These are phyloP conservation scores for Tetracladium setigerum DNA, from an alignment of 495 filamentous ascomycete species.

Conservation along the genomic window DNA sequence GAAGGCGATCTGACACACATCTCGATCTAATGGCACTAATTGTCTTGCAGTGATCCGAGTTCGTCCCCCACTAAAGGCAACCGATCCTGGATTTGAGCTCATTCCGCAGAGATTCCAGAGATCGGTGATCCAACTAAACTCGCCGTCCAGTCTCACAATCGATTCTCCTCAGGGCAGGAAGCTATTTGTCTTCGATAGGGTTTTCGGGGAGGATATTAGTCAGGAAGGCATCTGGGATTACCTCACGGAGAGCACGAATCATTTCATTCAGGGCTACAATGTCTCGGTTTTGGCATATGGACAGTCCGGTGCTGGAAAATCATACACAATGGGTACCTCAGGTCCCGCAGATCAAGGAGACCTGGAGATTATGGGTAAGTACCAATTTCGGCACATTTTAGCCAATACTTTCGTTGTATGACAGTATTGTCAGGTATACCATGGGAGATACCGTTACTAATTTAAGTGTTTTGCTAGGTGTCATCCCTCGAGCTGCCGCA, in stretches of 20 bases:
- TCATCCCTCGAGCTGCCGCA: slow-evolving; percentile 85
- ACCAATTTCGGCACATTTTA: neutral
- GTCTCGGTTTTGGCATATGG: slow-evolving; percentile 96
- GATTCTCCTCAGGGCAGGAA: slow-evolving; percentile 90
- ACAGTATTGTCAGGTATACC: neutral
- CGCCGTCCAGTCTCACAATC: slow-evolving; percentile 75
- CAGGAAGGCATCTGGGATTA: slow-evolving; percentile 97
- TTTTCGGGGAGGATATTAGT: slow-evolving; percentile 75
- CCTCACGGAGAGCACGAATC: slow-evolving; percentile 78
- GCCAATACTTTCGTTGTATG: neutral
- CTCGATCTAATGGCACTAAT: neutral
- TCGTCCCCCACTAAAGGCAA: slow-evolving; percentile 74
- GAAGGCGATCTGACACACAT: slow-evolving; percentile 6
- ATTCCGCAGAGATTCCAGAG: slow-evolving; percentile 94
- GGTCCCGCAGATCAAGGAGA: slow-evolving; percentile 78
- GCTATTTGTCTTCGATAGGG: slow-evolving; percentile 90
- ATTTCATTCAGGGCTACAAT: slow-evolving; percentile 96
- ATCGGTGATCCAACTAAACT: slow-evolving; percentile 83
- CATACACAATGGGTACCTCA: slow-evolving; percentile 97
- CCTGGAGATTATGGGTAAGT: slow-evolving; percentile 69
- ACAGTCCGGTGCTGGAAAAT: slow-evolving; percentile 99
- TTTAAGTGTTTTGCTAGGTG: slow-evolving; percentile 47
- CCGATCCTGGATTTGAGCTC: slow-evolving; percentile 87
- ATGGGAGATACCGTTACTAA: slow-evolving; percentile 3
- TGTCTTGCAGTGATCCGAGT: slow-evolving; percentile 62